Evolutionary conservation across 2,329 filamentous ascomycete species (phyloP), one percentile per base, ranked within the genome.

Genomic region (Cercospora nicotianae): DNA sequence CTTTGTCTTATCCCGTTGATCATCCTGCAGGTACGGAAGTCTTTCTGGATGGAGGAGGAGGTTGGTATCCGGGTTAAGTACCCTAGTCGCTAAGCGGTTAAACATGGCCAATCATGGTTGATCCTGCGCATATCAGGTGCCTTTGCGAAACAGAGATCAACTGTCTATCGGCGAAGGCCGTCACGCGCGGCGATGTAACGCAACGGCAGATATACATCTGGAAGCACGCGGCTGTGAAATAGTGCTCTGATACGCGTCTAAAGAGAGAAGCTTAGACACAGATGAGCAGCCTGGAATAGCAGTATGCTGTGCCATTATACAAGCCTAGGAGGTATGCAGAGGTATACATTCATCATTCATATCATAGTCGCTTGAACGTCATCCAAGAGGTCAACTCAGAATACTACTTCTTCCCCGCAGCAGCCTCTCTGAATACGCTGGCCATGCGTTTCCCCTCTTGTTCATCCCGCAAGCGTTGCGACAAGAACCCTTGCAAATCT

Each of bases 401-500:
- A 23, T 64, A 62, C 48, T 60, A 65, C 18, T 30, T 63, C 51
- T 64, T 63, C 16, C 66, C 53, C 16, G 33, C 61, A 48, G 45
- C 64, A 48, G 66, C 57, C 26, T 68, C 63, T 26, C 66, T 51
- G 77, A 97, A 97, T 23, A 91, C 78, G 5, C 79, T 82, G 39
- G 86, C 85, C 74, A 94, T 79, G 74, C 88, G 86, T 72, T 87
- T 87, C 0, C 90, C 91, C 76, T 87, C 84, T 2, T 77, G 78
- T 62, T 85, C 88, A 77, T 96, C 91, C 79, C 90, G 89, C 74
- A 97, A 81, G 77, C 92, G 87, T 82, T 94, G 91, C 76, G 88
- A 81, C 78, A 99, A 78, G 79, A 94, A 98, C 0, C 87, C 91
- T 76, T 89, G 88, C 70, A 99, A 80, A 81, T 98, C 95, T 8